phyloP scores from a whole-genome alignment of 208 protist genomes.

The Wallacemonas collosoma region DNA sequence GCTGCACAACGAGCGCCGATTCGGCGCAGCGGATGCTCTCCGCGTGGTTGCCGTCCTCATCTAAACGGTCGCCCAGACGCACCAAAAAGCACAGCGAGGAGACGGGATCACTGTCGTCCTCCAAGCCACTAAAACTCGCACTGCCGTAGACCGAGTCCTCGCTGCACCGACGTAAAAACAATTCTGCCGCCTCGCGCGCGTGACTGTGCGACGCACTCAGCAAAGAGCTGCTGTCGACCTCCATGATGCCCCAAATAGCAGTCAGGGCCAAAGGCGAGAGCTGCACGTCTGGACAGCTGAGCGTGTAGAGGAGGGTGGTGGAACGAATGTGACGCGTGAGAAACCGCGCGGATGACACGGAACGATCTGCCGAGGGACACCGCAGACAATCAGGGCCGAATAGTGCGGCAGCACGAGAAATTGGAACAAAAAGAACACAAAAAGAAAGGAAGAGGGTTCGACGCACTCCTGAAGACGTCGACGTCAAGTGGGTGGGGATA shows the following conservation, averaged over 20 bases:
- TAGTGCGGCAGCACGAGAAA: no score
- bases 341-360: no score
- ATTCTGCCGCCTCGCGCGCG: constrained; percentile 1
- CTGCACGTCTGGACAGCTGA: no score
- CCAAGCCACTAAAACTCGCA: background rate
- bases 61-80: constrained; percentile 55
- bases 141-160: constrained; percentile 8
- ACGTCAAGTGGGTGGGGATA: no score
- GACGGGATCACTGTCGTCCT: constrained; percentile 21
- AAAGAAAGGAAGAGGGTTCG: constrained; percentile 7
- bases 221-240: background rate
- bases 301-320: no score
- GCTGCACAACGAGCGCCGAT: constrained; percentile 68
- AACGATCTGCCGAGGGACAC: no score
- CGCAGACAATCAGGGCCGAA: no score
- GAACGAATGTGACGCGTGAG: no score
- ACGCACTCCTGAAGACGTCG: background rate
- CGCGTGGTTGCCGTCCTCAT: constrained; percentile 66
- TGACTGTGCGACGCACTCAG: background rate
- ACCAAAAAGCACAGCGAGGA: constrained; percentile 64
- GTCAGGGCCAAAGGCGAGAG: no score
- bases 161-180: constrained; percentile 5
- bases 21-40: constrained; percentile 80
- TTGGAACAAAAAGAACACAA: constrained; percentile 4
- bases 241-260: background rate